These are phyloP conservation scores for Thinopyrum elongatum DNA, from an alignment of 176 grass and related monocot species.

Conservation along the genomic window DNA sequence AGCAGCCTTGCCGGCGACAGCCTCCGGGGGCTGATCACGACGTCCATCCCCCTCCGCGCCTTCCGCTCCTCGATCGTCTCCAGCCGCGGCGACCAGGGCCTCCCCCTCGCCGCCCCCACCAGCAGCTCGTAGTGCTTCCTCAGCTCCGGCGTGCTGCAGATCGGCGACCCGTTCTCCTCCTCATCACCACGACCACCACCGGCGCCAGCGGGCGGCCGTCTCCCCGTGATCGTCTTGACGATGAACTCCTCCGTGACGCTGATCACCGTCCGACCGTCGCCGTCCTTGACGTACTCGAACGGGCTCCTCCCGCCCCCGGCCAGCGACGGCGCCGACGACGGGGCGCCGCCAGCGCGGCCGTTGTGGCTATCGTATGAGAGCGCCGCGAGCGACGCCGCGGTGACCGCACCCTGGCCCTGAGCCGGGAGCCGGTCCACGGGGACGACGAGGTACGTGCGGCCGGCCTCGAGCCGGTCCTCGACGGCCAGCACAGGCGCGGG, in stretches of 20 bases:
- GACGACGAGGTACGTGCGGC: constrained; percentile 61
- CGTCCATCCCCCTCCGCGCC: neutral
- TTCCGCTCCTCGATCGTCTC: constrained; percentile 75
- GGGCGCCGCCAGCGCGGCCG: neutral
- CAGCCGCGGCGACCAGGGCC: constrained; percentile 73
- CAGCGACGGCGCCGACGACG: neutral
- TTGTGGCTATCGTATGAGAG: constrained; percentile 22
- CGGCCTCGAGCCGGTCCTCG: constrained; percentile 49
- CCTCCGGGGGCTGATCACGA: constrained; percentile 1
- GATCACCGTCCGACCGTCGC: constrained; percentile 50
- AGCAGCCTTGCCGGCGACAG: constrained; percentile 55
- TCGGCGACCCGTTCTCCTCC: neutral
- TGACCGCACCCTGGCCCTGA: constrained; percentile 22
- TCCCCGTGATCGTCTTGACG: constrained; percentile 25
- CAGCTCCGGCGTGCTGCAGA: constrained; percentile 89
- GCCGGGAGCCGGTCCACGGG: constrained; percentile 55
- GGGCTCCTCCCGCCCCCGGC: constrained; percentile 29
- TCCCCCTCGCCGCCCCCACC: constrained; percentile 47
- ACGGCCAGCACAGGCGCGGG: constrained; percentile 45
- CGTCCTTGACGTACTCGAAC: constrained; percentile 59
- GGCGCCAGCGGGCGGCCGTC: neutral
- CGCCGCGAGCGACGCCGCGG: constrained; percentile 41
- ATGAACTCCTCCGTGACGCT: constrained; percentile 67
- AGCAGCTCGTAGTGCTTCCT: constrained; percentile 85
- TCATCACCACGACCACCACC: neutral